Evolutionary conservation across 2,329 filamentous ascomycete species (phyloP).

Genomic region (Xylaria sp.): DNA sequence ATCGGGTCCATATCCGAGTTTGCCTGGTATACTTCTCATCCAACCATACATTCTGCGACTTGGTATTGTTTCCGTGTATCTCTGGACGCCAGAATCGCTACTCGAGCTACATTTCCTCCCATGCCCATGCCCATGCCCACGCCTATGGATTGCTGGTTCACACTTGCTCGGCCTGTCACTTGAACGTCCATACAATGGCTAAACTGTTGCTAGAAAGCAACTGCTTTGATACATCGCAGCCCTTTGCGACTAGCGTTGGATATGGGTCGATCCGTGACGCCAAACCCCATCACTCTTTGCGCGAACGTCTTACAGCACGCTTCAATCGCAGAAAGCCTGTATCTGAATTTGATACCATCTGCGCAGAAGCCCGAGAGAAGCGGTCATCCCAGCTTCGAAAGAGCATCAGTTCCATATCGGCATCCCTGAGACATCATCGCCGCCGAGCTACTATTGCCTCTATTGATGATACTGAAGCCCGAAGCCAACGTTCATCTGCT

Average conservation of each 20-base stretch:
- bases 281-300: constrained; percentile 4
- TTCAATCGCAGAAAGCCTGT: constrained; percentile 9
- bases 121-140: no score
- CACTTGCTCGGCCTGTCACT: background rate
- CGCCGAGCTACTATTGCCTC: constrained; percentile 6
- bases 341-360: background rate
- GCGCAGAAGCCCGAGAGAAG: background rate
- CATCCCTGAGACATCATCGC: constrained; percentile 15
- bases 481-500: constrained; percentile 2
- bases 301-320: constrained; percentile 9
- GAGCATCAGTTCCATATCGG: constrained; percentile 17
- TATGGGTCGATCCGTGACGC: background rate
- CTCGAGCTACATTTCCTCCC: background rate
- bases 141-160: background rate
- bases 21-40: background rate
- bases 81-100: background rate
- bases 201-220: background rate
- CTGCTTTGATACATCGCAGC: background rate
- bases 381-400: constrained; percentile 11
- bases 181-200: background rate
- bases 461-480: background rate
- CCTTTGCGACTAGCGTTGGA: background rate
- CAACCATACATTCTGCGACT: background rate
- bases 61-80: background rate
- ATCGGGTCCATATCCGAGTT: no score